Evolutionary conservation across 1,139 yeast genomes (phyloP).

Genomic region (Nematodospora anomalae): DNA sequence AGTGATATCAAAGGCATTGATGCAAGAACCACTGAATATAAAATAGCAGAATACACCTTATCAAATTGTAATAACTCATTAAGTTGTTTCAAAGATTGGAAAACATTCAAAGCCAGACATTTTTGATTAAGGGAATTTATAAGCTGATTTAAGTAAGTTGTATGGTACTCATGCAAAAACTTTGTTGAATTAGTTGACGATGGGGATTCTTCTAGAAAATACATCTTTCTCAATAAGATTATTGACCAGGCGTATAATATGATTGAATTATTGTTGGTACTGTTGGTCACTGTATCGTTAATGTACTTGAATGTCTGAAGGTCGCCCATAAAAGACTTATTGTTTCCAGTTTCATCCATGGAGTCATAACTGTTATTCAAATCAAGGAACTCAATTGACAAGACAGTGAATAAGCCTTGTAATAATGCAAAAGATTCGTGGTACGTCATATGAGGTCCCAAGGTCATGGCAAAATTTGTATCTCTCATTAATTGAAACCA

Average conservation of each 20-base stretch:
- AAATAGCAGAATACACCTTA: constrained; percentile 53
- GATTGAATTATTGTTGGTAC: constrained; percentile 42
- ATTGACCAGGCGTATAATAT: constrained; percentile 73
- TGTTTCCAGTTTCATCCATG: constrained; percentile 22
- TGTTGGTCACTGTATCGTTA: constrained; percentile 34
- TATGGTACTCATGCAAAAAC: constrained; percentile 16
- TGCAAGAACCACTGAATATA: constrained; percentile 59
- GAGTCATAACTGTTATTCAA: constrained; percentile 47
- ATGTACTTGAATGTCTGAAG: constrained; percentile 40
- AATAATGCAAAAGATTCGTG: constrained; percentile 41
- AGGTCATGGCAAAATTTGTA: constrained; percentile 36
- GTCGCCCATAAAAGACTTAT: constrained; percentile 42
- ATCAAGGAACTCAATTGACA: constrained; percentile 54
- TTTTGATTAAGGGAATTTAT: constrained; percentile 41
- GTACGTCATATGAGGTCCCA: constrained; percentile 29
- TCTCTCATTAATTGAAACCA: constrained; percentile 62
- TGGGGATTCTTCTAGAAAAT: constrained; percentile 43
- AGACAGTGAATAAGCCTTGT: constrained; percentile 48
- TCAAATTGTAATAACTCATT: constrained; percentile 51
- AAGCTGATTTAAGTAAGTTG: constrained; percentile 16
- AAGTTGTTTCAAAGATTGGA: constrained; percentile 41
- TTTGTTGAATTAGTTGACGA: constrained; percentile 11
- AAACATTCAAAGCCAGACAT: constrained; percentile 49
- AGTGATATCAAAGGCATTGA: constrained; percentile 64
- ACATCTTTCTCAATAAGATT: constrained; percentile 54